phyloP scores from a whole-genome alignment of 371 early-diverging fungal species.

The Mucor racemosus region DNA sequence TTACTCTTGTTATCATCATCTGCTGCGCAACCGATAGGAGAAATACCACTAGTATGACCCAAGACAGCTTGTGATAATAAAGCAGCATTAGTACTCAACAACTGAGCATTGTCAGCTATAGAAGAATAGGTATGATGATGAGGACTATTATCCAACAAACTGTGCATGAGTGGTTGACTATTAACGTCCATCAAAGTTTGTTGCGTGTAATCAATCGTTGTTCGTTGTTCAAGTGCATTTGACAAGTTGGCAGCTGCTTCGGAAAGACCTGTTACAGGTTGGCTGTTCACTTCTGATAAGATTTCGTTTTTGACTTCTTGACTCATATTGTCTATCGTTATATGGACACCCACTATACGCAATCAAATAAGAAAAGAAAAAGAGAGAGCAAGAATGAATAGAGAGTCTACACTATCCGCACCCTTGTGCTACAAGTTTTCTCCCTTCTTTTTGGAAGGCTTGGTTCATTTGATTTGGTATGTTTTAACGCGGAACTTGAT shows the following conservation, averaged over 20 bases:
- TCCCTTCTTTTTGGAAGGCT: not conserved
- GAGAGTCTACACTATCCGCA: not conserved
- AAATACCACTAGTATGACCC: too few species aligned
- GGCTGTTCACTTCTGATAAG: not conserved
- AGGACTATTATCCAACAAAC: not conserved
- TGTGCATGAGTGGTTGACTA: slow-evolving; percentile 22
- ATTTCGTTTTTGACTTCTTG: slow-evolving; percentile 2
- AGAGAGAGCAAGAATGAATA: not conserved
- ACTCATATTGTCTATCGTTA: not conserved
- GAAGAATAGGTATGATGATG: not conserved
- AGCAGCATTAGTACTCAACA: not conserved
- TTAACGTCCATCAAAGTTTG: slow-evolving; percentile 26
- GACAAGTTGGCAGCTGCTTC: not conserved
- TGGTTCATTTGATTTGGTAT: not conserved
- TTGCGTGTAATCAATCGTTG: slow-evolving; percentile 10
- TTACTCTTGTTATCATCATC: not conserved
- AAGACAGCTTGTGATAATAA: too few species aligned
- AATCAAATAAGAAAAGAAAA: not conserved
- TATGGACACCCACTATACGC: slow-evolving; percentile 1
- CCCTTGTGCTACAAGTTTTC: not conserved
- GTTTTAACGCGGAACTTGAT: too few species aligned
- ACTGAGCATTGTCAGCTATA: not conserved
- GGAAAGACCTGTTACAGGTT: not conserved
- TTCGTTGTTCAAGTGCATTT: not conserved
- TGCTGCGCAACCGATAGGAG: too few species aligned